Evolutionary conservation across 306 rosid genomes (phyloP).

Genomic region (Luffa aegyptiaca): DNA sequence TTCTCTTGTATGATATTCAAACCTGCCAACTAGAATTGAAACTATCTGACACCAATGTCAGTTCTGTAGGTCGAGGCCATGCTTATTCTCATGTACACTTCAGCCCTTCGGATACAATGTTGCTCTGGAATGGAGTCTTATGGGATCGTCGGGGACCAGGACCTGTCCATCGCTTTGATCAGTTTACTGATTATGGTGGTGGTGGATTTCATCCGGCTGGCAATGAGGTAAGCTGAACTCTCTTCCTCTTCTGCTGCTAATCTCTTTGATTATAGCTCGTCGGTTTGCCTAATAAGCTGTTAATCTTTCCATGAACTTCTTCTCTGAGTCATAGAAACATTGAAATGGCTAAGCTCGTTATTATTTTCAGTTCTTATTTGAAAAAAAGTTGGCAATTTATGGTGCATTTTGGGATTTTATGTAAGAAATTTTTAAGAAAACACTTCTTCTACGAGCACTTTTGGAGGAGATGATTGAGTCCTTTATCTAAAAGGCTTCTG

Average conservation of each 20-base stretch:
- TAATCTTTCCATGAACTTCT: not conserved
- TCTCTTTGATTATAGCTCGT: not conserved
- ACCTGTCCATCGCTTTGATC: slow-evolving; percentile 91
- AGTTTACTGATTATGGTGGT: slow-evolving; percentile 94
- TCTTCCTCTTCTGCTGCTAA: not conserved
- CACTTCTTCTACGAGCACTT: too few species aligned
- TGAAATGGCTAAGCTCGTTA: not conserved
- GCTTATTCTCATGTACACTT: slow-evolving; percentile 69
- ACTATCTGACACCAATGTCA: slow-evolving; percentile 47
- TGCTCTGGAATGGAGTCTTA: slow-evolving; percentile 91
- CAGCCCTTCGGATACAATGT: slow-evolving; percentile 78
- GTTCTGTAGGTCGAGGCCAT: slow-evolving; percentile 72
- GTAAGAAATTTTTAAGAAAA: too few species aligned
- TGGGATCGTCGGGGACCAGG: slow-evolving; percentile 76
- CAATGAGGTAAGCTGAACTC: slow-evolving; percentile 62
- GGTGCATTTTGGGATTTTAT: too few species aligned
- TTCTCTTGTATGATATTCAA: slow-evolving; percentile 70
- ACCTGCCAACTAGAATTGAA: slow-evolving; percentile 49
- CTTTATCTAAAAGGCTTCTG: too few species aligned
- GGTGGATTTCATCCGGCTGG: slow-evolving; percentile 99
- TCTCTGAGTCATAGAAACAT: not conserved
- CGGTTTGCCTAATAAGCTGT: not conserved
- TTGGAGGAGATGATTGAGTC: too few species aligned
- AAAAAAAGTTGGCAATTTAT: not conserved
- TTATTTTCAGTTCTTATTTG: not conserved